Base-by-base conservation (phyloP, 169 alveolate species). In the Cryptosporidium xiaoi region DNA sequence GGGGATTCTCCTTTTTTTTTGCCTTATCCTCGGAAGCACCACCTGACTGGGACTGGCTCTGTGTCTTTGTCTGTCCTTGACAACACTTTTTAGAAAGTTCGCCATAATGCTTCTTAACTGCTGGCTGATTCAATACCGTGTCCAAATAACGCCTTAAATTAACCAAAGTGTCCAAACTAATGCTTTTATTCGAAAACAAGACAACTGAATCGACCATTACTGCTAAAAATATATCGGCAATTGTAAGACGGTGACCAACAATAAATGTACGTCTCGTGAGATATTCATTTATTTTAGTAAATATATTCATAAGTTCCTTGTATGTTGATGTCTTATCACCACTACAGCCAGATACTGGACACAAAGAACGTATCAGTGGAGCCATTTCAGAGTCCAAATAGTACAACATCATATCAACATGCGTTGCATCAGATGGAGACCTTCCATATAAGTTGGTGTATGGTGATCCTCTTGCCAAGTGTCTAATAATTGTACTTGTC, bases 211-310 rank as follows among this genome's bases (percentile, higher is more conserved):
- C 90, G 50, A 96, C 77, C 50, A 93, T 84, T 12, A 93, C 90
- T 24, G 95, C 96, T 34, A 95, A 83, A 48, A 90, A 92, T 34
- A 97, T 71, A 87, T 97, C 99, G 51, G 99, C 98, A 55, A 96
- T 69, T 56, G 98, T 92, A 40, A 95, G 71, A 50, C 82, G 67
- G 82, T 95, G 94, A 6, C 99, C 98, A 46, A 94, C 98, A 62
- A 97, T 90, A 93, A 84, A 96, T 34, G 94, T 93, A 53, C 85
- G 85, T 34, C 67, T 44, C 36, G 84, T 34, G 16, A 93, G 91
- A 82, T 90, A 93, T 6, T 91, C 90, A 84, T 93, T 89, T 18
- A 92, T 56, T 33, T 92, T 67, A 27, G 33, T 66, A 33, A 93
- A 66, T 20, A 91, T 69, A 51, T 93, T 93, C 51, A 92, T 56